Percentiles rank a stretch among this genome's conserved stretches.
phyloP scores from a whole-genome alignment of 2,329 filamentous ascomycete species.

The Neospermospora avenae region DNA sequence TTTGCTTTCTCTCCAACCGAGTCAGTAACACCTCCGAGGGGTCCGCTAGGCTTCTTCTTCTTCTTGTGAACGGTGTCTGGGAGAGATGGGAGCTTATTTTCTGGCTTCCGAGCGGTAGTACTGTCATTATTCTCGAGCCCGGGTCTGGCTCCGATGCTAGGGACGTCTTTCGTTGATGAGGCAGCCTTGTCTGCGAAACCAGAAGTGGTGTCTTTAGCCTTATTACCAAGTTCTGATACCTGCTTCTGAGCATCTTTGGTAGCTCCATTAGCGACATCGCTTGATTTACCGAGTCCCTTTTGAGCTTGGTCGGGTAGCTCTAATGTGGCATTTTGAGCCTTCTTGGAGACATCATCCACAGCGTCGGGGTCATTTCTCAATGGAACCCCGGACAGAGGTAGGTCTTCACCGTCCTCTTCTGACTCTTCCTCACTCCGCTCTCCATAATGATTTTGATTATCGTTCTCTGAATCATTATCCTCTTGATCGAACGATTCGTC shows the following conservation, averaged over 20 bases:
- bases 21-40: constrained; percentile 7
- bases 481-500: not conserved
- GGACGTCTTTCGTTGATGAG: constrained; percentile 5
- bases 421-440: constrained; percentile 13
- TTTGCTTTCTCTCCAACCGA: constrained; percentile 1
- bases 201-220: constrained; percentile 6
- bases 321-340: constrained; percentile 4
- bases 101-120: not conserved
- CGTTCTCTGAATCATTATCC: constrained; percentile 7
- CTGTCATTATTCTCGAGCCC: not conserved
- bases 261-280: constrained; percentile 2
- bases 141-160: not conserved
- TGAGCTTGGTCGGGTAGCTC: not conserved
- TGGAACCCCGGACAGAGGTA: not conserved
- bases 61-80: constrained; percentile 1
- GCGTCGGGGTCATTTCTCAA: constrained; percentile 8
- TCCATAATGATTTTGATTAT: constrained; percentile 12
- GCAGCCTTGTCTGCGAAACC: constrained; percentile 10
- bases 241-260: constrained; percentile 2
- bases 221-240: not conserved
- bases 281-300: not conserved
- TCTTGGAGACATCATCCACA: not conserved
- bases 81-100: not conserved
- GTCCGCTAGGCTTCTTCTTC: constrained; percentile 5
- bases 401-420: constrained; percentile 4